Base-by-base conservation (phyloP, 225 moss, liverwort and hornwort species). In the Straminergon stramineum region DNA sequence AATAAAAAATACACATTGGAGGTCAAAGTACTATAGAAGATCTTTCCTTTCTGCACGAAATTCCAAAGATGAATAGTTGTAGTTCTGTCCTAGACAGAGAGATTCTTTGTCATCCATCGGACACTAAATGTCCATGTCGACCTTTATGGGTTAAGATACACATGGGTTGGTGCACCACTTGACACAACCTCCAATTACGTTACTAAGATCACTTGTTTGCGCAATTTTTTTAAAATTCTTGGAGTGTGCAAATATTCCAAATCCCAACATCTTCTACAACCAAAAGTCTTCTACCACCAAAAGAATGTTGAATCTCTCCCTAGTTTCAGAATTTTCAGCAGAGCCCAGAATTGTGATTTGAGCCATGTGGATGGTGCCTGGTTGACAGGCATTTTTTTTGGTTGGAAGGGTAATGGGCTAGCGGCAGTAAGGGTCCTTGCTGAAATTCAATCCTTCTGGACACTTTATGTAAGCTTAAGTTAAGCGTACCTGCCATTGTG, bases 401-500 rank as follows among this genome's bases (percentile, higher is more conserved):
- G 45, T 32, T 6, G 5, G 23, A 37, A 53, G 35, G 39, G 28
- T 13, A n/a, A n/a, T n/a, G n/a, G n/a, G n/a, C n/a, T n/a, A 20
- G 8, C 75, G 9, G 48, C 48, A 20, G 26, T 7, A 6, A 35
- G 13, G 21, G 76, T 21, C 53, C 35, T 23, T 55, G 37, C 79
- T 56, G 56, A 37, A 79, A n/a, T 56, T 79, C 56, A 13, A 56
- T 79, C 56, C 56, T 10, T 56, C 56, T 0, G 37, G 56, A 79
- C 79, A 24, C 13, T 0, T 37, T 24, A 35, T 8, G 15, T 4
- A 34, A 1, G 1, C 1, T 48, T 4, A 34, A 1, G 1, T 2
- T 48, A 9, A 1, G 1, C 1, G 2, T 19, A 18, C 21, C 1
- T 1, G 34, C 2, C 0, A 14, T 13, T 32, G 22, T 21, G 5